Evolutionary conservation across 2,329 filamentous ascomycete species (phyloP).

Genomic region (Moelleriella libera): DNA sequence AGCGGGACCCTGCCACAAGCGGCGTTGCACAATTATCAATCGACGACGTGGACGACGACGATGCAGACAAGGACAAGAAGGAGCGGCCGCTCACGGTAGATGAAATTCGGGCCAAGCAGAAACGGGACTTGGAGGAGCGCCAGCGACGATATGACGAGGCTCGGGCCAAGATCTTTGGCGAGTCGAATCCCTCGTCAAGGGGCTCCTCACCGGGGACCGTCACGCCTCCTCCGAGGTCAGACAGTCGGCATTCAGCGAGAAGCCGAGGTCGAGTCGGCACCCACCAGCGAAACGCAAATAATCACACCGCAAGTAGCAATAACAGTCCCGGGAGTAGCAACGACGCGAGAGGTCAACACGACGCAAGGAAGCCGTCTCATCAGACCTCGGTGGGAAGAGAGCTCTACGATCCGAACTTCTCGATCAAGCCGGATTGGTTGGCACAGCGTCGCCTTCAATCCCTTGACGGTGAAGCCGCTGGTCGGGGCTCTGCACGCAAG

Average conservation of each 20-base stretch:
- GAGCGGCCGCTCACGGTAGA: constrained; percentile 54
- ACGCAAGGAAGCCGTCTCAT: constrained; percentile 11
- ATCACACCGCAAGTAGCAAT: constrained; percentile 2
- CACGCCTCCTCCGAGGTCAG: constrained; percentile 41
- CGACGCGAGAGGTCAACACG: constrained; percentile 4
- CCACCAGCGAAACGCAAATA: constrained; percentile 8
- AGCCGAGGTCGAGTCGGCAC: constrained; percentile 29
- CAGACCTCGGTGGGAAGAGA: constrained; percentile 31
- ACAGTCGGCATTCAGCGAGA: constrained; percentile 21
- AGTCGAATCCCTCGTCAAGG: constrained; percentile 37
- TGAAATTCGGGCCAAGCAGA: constrained; percentile 64
- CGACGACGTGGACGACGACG: constrained; percentile 38
- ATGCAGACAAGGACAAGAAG: constrained; percentile 48
- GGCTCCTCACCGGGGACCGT: constrained; percentile 47
- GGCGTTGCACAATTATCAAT: constrained; percentile 30
- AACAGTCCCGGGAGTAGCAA: constrained; percentile 7
- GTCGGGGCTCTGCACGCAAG: constrained; percentile 23
- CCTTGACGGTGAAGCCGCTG: constrained; percentile 18
- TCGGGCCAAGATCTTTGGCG: constrained; percentile 75
- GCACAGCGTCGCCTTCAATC: constrained; percentile 28
- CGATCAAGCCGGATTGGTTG: constrained; percentile 44
- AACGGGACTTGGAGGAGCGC: constrained; percentile 75
- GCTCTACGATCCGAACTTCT: constrained; percentile 65
- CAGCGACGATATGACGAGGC: constrained; percentile 82
- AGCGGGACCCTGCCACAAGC: constrained; percentile 34